A percentile compares a stretch with the other conserved stretches of the same genome.
These are phyloP conservation scores for Amanita rimosa DNA, from an alignment of 768 basidiomycete species.

Conservation along the genomic window DNA sequence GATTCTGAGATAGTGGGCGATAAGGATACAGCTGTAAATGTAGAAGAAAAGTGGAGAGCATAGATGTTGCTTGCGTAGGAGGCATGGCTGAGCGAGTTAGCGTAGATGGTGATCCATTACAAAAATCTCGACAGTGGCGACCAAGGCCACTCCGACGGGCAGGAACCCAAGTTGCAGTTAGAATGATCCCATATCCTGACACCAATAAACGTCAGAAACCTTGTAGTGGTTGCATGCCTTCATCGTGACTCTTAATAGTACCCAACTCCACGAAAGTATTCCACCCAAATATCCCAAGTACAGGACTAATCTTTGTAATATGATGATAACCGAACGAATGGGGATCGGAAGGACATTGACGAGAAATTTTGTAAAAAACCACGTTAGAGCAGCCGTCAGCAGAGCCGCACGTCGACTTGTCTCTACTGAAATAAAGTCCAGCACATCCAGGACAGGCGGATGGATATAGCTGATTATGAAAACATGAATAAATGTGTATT, in stretches of 20 bases:
- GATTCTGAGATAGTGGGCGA: not conserved
- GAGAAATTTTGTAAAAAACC: slow-evolving; percentile 64
- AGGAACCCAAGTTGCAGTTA: slow-evolving; percentile 62
- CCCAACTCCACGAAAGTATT: slow-evolving; percentile 74
- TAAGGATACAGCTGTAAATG: slow-evolving; percentile 8
- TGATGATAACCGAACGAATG: slow-evolving; percentile 45
- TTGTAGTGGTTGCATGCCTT: slow-evolving; percentile 26
- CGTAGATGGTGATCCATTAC: not conserved
- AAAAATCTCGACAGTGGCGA: not conserved
- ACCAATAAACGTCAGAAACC: not conserved
- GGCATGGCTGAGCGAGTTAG: not conserved
- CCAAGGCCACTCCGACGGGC: slow-evolving; percentile 5
- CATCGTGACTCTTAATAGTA: slow-evolving; percentile 61
- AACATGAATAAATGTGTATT: not conserved
- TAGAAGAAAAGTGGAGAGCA: not conserved
- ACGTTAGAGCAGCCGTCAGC: slow-evolving; percentile 64
- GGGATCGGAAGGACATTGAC: slow-evolving; percentile 42
- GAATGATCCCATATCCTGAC: slow-evolving; percentile 59
- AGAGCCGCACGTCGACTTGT: slow-evolving; percentile 64
- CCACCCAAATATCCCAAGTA: slow-evolving; percentile 66
- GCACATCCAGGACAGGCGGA: slow-evolving; percentile 56
- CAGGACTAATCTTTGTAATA: slow-evolving; percentile 55
- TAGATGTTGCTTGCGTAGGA: not conserved
- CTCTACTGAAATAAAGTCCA: slow-evolving; percentile 56
- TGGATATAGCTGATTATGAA: slow-evolving; percentile 51